Evolutionary conservation across 2,329 filamentous ascomycete genomes (phyloP), one percentile per base, ranked within the genome.

Genomic region (Xylariaceae sp.): DNA sequence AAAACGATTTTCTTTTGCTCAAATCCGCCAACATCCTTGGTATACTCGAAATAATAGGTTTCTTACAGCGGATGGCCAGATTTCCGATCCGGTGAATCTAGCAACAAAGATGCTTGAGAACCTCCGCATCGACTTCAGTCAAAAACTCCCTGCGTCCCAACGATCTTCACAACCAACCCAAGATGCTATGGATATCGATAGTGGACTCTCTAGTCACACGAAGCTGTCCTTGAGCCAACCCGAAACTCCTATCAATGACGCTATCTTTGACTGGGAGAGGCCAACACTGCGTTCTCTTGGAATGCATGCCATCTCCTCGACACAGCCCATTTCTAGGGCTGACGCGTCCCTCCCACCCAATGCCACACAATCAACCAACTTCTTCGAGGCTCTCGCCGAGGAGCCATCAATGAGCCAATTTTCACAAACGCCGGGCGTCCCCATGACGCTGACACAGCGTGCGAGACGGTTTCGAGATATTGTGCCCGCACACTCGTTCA

Each of bases 61-160:
- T 64, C 80, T 97, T 43, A 85, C 86, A 3, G 67, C 81, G 1
- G 87, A 92, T 56, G 93, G 93, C 62, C 84, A 81, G 59, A 81
- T 92, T 27, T 82, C 82, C 9, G 91, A 97, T 65, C 90, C 91
- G 1, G 77, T 97, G 57, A 84, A 85, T 49, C 80, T 99, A 40
- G 94, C 94, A n/a, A 96, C 94, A 0, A 86, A 91, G 67, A 96
- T 99, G 91, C 86, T 99, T 49, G 91, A 96, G 69, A 89, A 86
- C 50, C 83, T 99, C 13, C 89, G 85, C 59, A 96, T 99, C 69
- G 90, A 97, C 72, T 92, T 97, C 68, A 86, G 81, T 47, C 83
- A 88, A 64, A 78, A 84, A 55, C 85, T 87, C 4, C 75, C 80
- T 10, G 79, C 77, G 53, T 62, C 66, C 35, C 60, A 66, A 53